Percentiles rank a stretch among this genome's conserved stretches.
Conservation (phyloP, 1,139 yeast species). For the Hyphopichia wangnamkhiaoensis region DNA sequence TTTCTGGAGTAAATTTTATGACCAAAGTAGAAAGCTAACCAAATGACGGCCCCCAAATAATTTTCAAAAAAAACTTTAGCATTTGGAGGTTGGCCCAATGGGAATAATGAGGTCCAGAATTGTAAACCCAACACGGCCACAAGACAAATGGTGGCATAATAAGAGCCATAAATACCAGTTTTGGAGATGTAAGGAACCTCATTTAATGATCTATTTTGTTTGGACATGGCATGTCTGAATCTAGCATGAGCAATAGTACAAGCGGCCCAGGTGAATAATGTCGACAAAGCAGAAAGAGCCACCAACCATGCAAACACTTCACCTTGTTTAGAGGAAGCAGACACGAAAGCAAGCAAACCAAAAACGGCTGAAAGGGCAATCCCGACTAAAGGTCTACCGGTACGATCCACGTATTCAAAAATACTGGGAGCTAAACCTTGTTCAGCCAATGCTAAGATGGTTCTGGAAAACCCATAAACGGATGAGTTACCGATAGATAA, state of each 20-base stretch:
- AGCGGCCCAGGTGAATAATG: conserved; percentile 46
- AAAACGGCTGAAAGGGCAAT: conserved; percentile 34
- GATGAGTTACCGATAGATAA: conserved; percentile 49
- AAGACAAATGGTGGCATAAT: conserved; percentile 30
- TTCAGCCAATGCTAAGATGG: conserved; percentile 41
- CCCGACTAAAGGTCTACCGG: conserved; percentile 46
- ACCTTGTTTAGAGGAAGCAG: conserved; percentile 39
- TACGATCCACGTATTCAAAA: conserved; percentile 40
- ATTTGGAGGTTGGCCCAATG: conserved; percentile 32
- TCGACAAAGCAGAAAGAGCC: conserved; percentile 42
- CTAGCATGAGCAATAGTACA: conserved; percentile 40
- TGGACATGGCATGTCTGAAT: conserved; percentile 37
- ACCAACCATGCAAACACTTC: conserved; percentile 44
- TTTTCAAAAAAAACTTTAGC: conserved; percentile 33
- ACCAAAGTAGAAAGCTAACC: conserved; percentile 30
- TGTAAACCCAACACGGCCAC: conserved; percentile 38
- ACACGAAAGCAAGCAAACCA: conserved; percentile 43
- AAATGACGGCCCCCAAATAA: conserved; percentile 37
- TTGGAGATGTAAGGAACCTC: conserved; percentile 41
- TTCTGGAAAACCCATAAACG: conserved; percentile 46
- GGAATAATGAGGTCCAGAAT: conserved; percentile 45
- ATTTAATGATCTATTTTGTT: conserved; percentile 27
- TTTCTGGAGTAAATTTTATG: conserved; percentile 38
- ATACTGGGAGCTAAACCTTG: conserved; percentile 41
- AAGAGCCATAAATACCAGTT: conserved; percentile 41